These are phyloP conservation scores for Colletotrichum liriopes DNA, from an alignment of 2,329 filamentous ascomycete genomes.

Conservation along the genomic window DNA sequence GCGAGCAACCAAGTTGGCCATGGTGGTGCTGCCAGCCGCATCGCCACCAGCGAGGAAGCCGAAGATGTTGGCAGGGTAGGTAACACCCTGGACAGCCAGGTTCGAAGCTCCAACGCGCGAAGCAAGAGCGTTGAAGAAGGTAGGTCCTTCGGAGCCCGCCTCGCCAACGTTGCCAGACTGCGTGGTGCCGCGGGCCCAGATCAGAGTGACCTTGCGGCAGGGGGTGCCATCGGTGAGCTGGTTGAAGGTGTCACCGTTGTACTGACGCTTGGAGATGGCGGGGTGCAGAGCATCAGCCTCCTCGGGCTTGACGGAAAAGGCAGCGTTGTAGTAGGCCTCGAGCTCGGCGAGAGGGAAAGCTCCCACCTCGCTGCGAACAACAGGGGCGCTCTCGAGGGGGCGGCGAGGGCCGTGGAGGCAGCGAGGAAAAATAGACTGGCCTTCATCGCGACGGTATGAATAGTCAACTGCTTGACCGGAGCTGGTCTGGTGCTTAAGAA, in stretches of 20 bases:
- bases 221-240: constrained; percentile 44
- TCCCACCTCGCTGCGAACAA: constrained; percentile 14
- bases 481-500: not conserved
- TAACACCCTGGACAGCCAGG: constrained; percentile 68
- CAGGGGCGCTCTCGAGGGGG: constrained; percentile 26
- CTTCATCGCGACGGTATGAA: constrained; percentile 31
- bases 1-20: constrained; percentile 49
- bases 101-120: constrained; percentile 57
- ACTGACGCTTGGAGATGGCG: constrained; percentile 36
- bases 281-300: not conserved
- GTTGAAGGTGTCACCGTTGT: constrained; percentile 40
- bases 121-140: constrained; percentile 64
- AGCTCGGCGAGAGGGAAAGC: constrained; percentile 40
- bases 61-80: constrained; percentile 62
- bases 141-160: constrained; percentile 60
- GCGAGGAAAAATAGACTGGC: constrained; percentile 38
- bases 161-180: constrained; percentile 67
- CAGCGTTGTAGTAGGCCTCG: constrained; percentile 41
- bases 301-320: constrained; percentile 20
- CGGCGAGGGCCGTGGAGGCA: constrained; percentile 34
- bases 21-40: constrained; percentile 57
- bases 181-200: constrained; percentile 70
- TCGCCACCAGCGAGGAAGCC: constrained; percentile 65
- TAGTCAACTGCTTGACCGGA: constrained; percentile 20
- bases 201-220: constrained; percentile 65